Conservation (phyloP, 1,284 basidiomycete species). For the Malassezia sp. region DNA sequence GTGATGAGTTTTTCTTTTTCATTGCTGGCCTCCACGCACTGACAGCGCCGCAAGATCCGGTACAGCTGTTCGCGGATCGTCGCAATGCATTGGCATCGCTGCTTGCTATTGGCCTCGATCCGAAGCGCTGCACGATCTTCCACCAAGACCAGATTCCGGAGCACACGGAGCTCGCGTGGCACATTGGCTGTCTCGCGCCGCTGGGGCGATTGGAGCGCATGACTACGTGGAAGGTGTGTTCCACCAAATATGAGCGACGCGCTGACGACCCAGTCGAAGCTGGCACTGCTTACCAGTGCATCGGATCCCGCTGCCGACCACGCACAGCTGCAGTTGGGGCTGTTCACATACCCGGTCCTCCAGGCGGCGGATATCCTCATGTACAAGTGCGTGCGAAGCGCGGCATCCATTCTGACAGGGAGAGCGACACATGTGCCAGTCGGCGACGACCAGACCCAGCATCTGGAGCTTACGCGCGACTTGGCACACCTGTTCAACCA, state of each 20-base stretch:
- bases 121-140: slow-evolving; percentile 64
- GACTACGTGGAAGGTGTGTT: slow-evolving; percentile 81
- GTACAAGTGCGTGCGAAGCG: slow-evolving; percentile 58
- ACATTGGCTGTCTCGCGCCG: slow-evolving; percentile 70
- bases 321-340: slow-evolving; percentile 65
- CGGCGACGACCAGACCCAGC: slow-evolving; percentile 88
- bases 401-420: background rate
- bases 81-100: slow-evolving; percentile 71
- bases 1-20: slow-evolving; percentile 58
- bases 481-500: slow-evolving; percentile 73
- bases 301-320: slow-evolving; percentile 68
- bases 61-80: slow-evolving; percentile 41
- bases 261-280: slow-evolving; percentile 54
- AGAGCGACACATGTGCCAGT: slow-evolving; percentile 87
- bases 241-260: no score
- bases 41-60: slow-evolving; percentile 47
- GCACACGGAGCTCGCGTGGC: slow-evolving; percentile 84
- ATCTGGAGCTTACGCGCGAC: slow-evolving; percentile 75
- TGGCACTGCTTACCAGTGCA: slow-evolving; percentile 53
- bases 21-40: slow-evolving; percentile 59
- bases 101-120: slow-evolving; percentile 74
- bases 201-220: slow-evolving; percentile 72
- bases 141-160: slow-evolving; percentile 79
- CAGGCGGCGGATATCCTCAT: slow-evolving; percentile 85
- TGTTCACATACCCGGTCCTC: slow-evolving; percentile 83